phyloP scores from a whole-genome alignment of 1,284 basidiomycete genomes.

The Rhodotorula glutinis region DNA sequence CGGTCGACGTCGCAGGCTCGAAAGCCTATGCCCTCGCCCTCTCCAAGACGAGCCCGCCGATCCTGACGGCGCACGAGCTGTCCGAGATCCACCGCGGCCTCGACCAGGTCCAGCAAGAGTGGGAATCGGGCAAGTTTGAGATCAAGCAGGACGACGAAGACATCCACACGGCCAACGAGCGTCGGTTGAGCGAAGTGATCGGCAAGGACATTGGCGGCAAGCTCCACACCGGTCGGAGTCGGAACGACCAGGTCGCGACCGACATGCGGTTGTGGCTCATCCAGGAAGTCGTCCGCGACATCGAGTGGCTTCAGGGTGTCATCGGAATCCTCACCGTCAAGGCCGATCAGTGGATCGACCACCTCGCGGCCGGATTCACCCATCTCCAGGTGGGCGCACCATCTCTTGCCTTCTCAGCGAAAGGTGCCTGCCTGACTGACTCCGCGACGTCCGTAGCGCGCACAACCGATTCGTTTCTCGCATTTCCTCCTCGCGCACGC shows the following conservation, averaged over 20 bases:
- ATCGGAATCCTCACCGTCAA: constrained; percentile 84
- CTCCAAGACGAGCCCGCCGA: constrained; percentile 37
- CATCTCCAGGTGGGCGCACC: constrained; percentile 75
- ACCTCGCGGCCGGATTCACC: constrained; percentile 92
- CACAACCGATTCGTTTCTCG: constrained; percentile 97
- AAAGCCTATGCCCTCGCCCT: constrained; percentile 92
- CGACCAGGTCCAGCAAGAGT: constrained; percentile 73
- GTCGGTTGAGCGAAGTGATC: constrained; percentile 86
- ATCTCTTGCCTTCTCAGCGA: no score
- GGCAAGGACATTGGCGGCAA: constrained; percentile 81
- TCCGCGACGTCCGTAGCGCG: no score
- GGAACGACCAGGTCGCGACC: constrained; percentile 97
- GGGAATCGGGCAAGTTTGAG: constrained; percentile 73
- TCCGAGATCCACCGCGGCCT: constrained; percentile 70
- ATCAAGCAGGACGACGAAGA: constrained; percentile 85
- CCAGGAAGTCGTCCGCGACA: constrained; percentile 69
- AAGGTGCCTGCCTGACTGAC: no score
- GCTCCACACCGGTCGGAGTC: constrained; percentile 89
- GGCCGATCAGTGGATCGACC: constrained; percentile 85
- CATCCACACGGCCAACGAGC: constrained; percentile 99
- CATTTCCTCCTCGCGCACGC: constrained; percentile 94
- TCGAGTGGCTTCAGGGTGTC: constrained; percentile 70
- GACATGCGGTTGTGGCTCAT: constrained; percentile 96
- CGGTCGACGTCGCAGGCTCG: constrained; percentile 86
- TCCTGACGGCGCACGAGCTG: constrained; percentile 38